Evolutionary conservation across 495 filamentous ascomycete genomes (phyloP).

Genomic region (Penicillium nucicola): DNA sequence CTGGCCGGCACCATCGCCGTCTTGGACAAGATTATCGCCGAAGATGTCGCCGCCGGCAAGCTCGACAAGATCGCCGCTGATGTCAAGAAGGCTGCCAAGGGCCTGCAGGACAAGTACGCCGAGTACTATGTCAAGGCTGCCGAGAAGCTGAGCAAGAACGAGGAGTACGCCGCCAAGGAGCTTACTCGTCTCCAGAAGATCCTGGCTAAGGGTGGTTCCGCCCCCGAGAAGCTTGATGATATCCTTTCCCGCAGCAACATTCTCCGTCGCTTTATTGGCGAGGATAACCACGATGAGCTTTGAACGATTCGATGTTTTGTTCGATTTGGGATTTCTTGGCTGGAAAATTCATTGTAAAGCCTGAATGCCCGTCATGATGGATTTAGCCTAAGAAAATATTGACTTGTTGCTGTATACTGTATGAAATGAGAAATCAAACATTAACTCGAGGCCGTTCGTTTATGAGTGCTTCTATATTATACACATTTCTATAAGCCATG

Average conservation of each 20-base stretch:
- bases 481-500: neutral
- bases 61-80: constrained; percentile 59
- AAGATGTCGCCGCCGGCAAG: constrained; percentile 53
- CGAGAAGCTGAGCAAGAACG: constrained; percentile 73
- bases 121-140: constrained; percentile 91
- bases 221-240: constrained; percentile 85
- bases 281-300: constrained; percentile 59
- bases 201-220: constrained; percentile 79
- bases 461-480: neutral
- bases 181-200: constrained; percentile 73
- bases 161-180: constrained; percentile 83
- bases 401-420: constrained; percentile 13
- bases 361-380: neutral
- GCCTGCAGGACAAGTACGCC: constrained; percentile 77
- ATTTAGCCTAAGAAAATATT: constrained; percentile 3
- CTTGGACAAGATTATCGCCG: constrained; percentile 70
- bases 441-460: neutral
- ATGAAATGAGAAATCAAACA: constrained; percentile 12
- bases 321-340: neutral
- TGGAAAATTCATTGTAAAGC: neutral
- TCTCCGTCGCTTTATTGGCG: constrained; percentile 67
- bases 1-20: constrained; percentile 77
- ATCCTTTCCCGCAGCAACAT: constrained; percentile 84
- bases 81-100: constrained; percentile 64
- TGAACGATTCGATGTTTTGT: constrained; percentile 36